Base-by-base conservation (phyloP, 352 stramenopile species). In the Phytophthora pistaciae region DNA sequence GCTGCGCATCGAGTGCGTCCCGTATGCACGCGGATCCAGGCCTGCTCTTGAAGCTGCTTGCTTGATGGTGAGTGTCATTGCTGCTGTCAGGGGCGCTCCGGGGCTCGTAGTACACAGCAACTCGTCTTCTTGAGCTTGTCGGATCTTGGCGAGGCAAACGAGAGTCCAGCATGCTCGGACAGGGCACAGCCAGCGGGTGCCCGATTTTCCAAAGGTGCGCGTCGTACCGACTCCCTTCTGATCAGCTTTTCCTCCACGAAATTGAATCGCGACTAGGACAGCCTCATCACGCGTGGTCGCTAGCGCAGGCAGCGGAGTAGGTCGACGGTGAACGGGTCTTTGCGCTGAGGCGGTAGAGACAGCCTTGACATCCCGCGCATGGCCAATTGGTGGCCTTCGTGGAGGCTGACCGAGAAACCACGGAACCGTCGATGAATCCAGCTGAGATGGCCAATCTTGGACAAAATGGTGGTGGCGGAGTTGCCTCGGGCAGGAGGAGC, bases 381-480 rank as follows among this genome's bases (percentile, higher is more conserved):
- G 27, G 66, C 53, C 14, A 68, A 23, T 49, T 56, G 16, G 42
- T 67, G 50, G 3, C 57, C 57, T 7, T 29, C 57, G 57, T 72
- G 65, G 4, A 54, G 50, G 1, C 65, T 42, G 46, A 68, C 53
- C 2, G 58, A 33, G 54, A 50, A 59, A 0, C 66, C 66, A 2
- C 53, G 27, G 9, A 42, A 29, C 13, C 58, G 58, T 18, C 40
- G 42, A 73, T 73, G 66, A 68, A 64, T 60, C 31, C 66, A 73
- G 14, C 38, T 54, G 21, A 73, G 48, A 13, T 73, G 66, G 59
- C 58, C 25, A 55, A 68, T 52, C 46, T 66, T 68, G 29, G 59
- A 60, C 59, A 40, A 40, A 64, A 65, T 40, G 64, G 56, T 65
- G 21, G 16, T 57, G 9, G 38, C 33, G 10, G 33, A 40, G 9